Conservation (phyloP, 108 stramenopile species). For the Fragilaria radians region DNA sequence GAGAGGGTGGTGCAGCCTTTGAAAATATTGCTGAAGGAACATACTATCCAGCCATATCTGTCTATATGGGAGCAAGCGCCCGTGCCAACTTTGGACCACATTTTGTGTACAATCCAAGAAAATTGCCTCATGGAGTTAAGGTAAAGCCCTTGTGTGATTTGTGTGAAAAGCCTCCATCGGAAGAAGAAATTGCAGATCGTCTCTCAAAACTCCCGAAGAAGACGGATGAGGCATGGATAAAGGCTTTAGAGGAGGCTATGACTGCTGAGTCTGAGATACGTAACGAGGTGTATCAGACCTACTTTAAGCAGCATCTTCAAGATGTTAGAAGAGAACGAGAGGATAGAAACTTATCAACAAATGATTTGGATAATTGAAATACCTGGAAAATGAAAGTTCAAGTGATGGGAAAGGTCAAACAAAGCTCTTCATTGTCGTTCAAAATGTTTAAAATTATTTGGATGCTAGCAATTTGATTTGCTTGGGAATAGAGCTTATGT, state of each 20-base stretch:
- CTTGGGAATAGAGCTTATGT: no score
- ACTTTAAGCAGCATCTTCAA: slow-evolving; percentile 39
- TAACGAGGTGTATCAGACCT: slow-evolving; percentile 34
- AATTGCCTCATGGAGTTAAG: slow-evolving; percentile 28
- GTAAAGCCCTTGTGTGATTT: slow-evolving; percentile 47
- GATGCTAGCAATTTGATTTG: no score
- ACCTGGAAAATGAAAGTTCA: no score
- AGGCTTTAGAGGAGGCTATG: slow-evolving; percentile 56
- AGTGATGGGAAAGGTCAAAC: no score
- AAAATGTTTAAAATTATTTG: no score
- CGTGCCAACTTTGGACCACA: slow-evolving; percentile 76
- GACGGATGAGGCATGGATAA: slow-evolving; percentile 31
- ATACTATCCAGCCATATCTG: slow-evolving; percentile 80
- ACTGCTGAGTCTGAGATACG: slow-evolving; percentile 44
- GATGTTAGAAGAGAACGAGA: slow-evolving; percentile 36
- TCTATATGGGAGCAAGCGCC: slow-evolving; percentile 64
- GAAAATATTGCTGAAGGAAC: slow-evolving; percentile 45
- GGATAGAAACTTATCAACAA: slow-evolving; percentile 33
- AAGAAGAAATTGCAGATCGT: slow-evolving; percentile 43
- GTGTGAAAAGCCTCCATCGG: slow-evolving; percentile 48
- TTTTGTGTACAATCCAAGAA: slow-evolving; percentile 64
- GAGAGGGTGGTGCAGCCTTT: slow-evolving; percentile 58
- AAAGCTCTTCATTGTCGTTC: no score
- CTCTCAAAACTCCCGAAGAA: slow-evolving; percentile 38
- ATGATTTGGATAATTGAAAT: slow-evolving; percentile 57